phyloP scores from a whole-genome alignment of 140 eudicot species.

The Stevia rebaudiana region DNA sequence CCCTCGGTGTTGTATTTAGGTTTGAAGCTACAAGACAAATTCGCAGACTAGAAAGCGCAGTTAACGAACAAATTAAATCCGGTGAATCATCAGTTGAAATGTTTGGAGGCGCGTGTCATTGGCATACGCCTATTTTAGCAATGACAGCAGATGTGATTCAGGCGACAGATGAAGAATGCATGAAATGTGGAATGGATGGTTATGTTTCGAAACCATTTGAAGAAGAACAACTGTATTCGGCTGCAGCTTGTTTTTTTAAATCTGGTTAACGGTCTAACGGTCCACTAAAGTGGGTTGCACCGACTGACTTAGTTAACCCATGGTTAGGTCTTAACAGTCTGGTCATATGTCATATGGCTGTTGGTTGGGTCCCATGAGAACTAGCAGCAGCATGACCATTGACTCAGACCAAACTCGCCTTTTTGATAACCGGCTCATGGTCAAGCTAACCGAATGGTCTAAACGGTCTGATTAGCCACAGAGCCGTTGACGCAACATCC shows the following conservation, averaged over 20 bases:
- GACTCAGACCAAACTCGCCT: background rate
- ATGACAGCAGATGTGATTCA: constrained; percentile 98
- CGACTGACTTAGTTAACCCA: constrained; percentile 15
- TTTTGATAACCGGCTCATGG: background rate
- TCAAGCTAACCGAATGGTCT: constrained; percentile 18
- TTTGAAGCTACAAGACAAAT: constrained; percentile 78
- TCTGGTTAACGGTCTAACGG: constrained; percentile 33
- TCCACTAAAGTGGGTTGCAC: constrained; percentile 12
- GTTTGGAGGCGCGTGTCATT: constrained; percentile 30
- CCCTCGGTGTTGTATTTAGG: constrained; percentile 36
- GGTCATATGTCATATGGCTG: constrained; percentile 22
- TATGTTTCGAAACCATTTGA: constrained; percentile 83
- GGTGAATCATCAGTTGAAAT: constrained; percentile 36
- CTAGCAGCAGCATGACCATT: background rate
- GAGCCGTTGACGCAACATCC: constrained; percentile 10
- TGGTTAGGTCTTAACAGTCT: constrained; percentile 18
- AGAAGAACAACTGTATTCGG: constrained; percentile 63
- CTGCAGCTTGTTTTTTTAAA: constrained; percentile 73
- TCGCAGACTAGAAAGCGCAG: constrained; percentile 46
- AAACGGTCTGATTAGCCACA: constrained; percentile 1
- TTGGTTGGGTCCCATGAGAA: background rate
- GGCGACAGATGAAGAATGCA: constrained; percentile 66
- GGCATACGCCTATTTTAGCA: constrained; percentile 90
- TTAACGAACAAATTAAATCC: constrained; percentile 35
- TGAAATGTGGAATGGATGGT: constrained; percentile 90